Evolutionary conservation across 1,284 basidiomycete species (phyloP), one percentile per base, ranked within the genome.

Genomic region (Clitocybe nebularis): DNA sequence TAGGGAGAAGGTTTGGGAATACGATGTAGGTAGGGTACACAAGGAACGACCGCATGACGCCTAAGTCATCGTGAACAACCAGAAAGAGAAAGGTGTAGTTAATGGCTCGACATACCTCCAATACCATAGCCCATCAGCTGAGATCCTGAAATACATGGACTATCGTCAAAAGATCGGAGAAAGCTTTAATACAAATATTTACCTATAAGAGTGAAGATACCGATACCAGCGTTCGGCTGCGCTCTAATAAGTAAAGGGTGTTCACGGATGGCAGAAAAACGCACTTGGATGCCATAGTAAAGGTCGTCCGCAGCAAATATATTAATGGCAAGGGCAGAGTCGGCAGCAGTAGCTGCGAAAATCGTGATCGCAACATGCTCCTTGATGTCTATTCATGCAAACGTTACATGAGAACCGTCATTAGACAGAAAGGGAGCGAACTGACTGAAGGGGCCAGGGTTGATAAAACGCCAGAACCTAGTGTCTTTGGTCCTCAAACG

Each of bases 281-380:
- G 20, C 35, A 53, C 53, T 36, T 63, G 59, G 41, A 75, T 56
- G 36, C 65, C 54, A 52, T 77, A 75, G 57, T 70, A 78, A 3
- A 78, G 59, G 26, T 73, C 69, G 45, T 78, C 68, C 11, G 72
- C 69, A 3, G 74, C 75, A 38, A 77, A 71, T 43, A 80, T 66
- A 33, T 61, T 67, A 40, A 70, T 71, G 7, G 75, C 75, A 32
- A 74, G 58, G 0, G 76, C 75, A 2, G 71, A 69, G 3, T 63
- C 60, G 2, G 71, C 64, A 2, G 75, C 72, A 3, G 76, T 76
- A n/a, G 72, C 67, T 5, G 72, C 58, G 60, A 81, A 75, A 47
- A 81, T 78, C n/a, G 72, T 74, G 45, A 79, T 75, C 2, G 75
- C 71, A 24, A 77, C 74, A 54, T 81, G 77, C 54, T 82, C 79